Evolutionary conservation across 2,329 filamentous ascomycete genomes (phyloP).

Genomic region (Cyphellophora attinorum): DNA sequence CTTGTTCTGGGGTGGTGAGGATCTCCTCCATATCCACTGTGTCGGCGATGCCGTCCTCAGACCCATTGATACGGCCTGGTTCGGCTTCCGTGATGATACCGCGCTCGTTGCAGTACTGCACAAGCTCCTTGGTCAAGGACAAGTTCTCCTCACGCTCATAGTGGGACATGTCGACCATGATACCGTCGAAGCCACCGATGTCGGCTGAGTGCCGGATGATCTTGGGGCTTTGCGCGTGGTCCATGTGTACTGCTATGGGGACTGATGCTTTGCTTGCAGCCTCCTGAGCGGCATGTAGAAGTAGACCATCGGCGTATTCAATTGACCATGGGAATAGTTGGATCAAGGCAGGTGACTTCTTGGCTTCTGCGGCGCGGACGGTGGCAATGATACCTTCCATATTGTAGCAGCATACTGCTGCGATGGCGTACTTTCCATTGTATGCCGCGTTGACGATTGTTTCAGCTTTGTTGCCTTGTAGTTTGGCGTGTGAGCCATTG

Average conservation of each 20-base stretch:
- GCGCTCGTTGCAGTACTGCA: constrained; percentile 52
- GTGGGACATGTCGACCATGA: constrained; percentile 71
- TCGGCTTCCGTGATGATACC: constrained; percentile 63
- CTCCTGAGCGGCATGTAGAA: constrained; percentile 47
- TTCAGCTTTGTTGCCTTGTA: constrained; percentile 18
- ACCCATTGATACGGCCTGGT: constrained; percentile 60
- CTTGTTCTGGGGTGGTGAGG: constrained; percentile 58
- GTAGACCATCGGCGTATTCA: constrained; percentile 50
- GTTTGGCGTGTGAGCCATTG: constrained; percentile 1
- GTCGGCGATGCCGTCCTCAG: constrained; percentile 65
- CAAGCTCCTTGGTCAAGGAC: constrained; percentile 51
- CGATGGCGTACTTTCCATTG: constrained; percentile 15
- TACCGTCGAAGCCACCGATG: constrained; percentile 56
- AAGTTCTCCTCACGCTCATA: constrained; percentile 62
- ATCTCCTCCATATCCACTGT: constrained; percentile 54
- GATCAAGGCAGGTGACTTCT: constrained; percentile 59
- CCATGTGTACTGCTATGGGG: constrained; percentile 55
- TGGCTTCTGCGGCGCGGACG: constrained; percentile 59
- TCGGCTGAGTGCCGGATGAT: constrained; percentile 53
- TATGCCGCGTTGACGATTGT: constrained; percentile 20
- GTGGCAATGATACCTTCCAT: constrained; percentile 61
- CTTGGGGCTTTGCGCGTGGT: constrained; percentile 56
- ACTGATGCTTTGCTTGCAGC: constrained; percentile 49
- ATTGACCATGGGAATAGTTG: constrained; percentile 68
- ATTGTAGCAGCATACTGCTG: constrained; percentile 41